A percentile compares a stretch with the other conserved stretches of the same genome.
phyloP scores from a whole-genome alignment of 2,329 filamentous ascomycete species.

The Fusarium neocosmosporiellum region DNA sequence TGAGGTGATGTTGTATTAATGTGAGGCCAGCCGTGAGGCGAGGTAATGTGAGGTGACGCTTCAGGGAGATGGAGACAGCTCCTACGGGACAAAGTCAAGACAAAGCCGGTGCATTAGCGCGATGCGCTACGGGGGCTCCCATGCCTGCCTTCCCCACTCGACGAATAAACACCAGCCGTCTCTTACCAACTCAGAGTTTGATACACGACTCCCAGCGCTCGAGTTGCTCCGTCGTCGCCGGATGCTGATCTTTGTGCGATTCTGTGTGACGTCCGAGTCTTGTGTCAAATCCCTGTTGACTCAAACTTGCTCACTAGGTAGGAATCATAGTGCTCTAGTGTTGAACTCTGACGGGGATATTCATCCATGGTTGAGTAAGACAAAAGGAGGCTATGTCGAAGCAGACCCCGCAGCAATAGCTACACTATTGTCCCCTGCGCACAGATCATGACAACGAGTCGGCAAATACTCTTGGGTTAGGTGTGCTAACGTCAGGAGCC shows the following conservation, averaged over 20 bases:
- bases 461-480: neutral
- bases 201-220: neutral
- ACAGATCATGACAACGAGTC: constrained; percentile 3
- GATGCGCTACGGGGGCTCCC: constrained; percentile 25
- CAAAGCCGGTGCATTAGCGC: constrained; percentile 42
- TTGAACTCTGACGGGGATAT: constrained; percentile 3
- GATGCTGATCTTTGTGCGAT: neutral
- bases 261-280: neutral
- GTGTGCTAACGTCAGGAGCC: neutral
- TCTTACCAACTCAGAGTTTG: neutral
- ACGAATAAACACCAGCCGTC: constrained; percentile 15
- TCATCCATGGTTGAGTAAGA: neutral
- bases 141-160: constrained; percentile 12
- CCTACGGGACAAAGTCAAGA: constrained; percentile 29
- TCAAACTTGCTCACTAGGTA: neutral
- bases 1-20: constrained; percentile 19
- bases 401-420: neutral
- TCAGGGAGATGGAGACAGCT: constrained; percentile 16
- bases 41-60: constrained; percentile 26
- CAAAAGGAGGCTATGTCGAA: neutral
- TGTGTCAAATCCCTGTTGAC: neutral
- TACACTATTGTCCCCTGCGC: neutral
- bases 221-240: neutral
- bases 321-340: neutral
- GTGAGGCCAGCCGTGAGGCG: constrained; percentile 29